phyloP scores from a whole-genome alignment of 768 basidiomycete genomes.

The Suillus alpinus region DNA sequence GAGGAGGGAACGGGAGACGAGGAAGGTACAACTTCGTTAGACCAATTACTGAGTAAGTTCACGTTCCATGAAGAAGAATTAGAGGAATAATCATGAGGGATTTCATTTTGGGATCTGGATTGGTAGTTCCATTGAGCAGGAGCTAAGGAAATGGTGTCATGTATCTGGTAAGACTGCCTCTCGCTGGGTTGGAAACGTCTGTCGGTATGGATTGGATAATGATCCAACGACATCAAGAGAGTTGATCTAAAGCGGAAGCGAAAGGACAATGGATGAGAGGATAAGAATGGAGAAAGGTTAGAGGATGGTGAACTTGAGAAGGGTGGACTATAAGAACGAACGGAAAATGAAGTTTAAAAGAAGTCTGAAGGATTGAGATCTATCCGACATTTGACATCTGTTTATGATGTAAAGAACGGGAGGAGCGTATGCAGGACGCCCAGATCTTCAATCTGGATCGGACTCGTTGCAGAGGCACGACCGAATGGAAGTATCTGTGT shows the following conservation, averaged over 20 bases:
- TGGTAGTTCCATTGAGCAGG: constrained; percentile 25
- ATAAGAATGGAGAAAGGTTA: constrained; percentile 11
- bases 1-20: constrained; percentile 23
- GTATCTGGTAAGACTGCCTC: constrained; percentile 19
- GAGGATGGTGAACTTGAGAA: constrained; percentile 1
- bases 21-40: constrained; percentile 14
- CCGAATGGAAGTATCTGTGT: neutral
- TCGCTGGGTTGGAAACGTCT: constrained; percentile 30
- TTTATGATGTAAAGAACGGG: constrained; percentile 2
- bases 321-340: constrained; percentile 25
- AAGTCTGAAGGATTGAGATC: constrained; percentile 17
- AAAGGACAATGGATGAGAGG: constrained; percentile 1
- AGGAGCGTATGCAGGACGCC: constrained; percentile 3
- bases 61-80: constrained; percentile 22
- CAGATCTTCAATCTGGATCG: constrained; percentile 14
- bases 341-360: constrained; percentile 7
- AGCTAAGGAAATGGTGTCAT: constrained; percentile 21
- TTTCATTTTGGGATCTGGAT: constrained; percentile 21
- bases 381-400: constrained; percentile 19
- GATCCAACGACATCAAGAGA: constrained; percentile 30
- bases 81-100: constrained; percentile 11
- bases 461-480: constrained; percentile 5
- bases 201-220: constrained; percentile 29
- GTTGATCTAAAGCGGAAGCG: constrained; percentile 8
- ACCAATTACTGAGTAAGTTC: constrained; percentile 9